phyloP scores from a whole-genome alignment of 495 filamentous ascomycete species.

The Podospora comata region DNA sequence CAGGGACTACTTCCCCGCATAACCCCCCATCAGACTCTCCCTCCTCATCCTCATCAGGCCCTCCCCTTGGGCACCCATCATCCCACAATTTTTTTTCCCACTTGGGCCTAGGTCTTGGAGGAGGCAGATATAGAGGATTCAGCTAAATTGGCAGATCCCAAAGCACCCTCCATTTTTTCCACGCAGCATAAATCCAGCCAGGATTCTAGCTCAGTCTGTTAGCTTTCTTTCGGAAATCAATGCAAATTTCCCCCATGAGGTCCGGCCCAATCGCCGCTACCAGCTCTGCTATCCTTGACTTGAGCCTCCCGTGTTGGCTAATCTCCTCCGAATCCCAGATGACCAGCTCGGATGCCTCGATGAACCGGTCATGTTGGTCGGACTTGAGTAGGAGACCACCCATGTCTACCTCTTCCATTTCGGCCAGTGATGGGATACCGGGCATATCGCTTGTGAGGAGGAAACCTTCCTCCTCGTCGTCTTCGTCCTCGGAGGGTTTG shows the following conservation, averaged over 20 bases:
- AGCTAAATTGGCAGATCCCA: not conserved
- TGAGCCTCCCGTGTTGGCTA: constrained; percentile 51
- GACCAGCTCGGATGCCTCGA: constrained; percentile 53
- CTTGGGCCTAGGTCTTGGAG: not conserved
- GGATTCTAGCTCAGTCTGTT: not conserved
- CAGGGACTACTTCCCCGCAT: not conserved
- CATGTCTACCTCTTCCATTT: constrained; percentile 63
- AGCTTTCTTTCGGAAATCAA: constrained; percentile 2
- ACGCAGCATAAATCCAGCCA: not conserved
- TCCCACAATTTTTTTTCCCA: not conserved
- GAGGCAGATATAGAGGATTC: too few relatives aligned
- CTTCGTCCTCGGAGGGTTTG: constrained; percentile 40
- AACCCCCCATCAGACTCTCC: too few relatives aligned
- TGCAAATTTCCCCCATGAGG: constrained; percentile 12
- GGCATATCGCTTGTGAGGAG: constrained; percentile 73
- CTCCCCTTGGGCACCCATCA: not conserved
- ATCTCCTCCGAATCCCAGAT: constrained; percentile 63
- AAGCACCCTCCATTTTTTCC: not conserved
- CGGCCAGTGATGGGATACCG: constrained; percentile 62
- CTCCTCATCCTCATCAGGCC: too few relatives aligned
- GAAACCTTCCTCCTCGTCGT: constrained; percentile 48
- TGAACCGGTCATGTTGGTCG: constrained; percentile 29
- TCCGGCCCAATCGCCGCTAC: constrained; percentile 57
- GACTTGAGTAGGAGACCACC: constrained; percentile 48
- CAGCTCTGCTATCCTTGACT: constrained; percentile 69